Percentiles rank a stretch among this genome's conserved stretches.
Evolutionary conservation across 78 protist genomes (phyloP).

Genomic region (Tieghemostelium lacteum): DNA sequence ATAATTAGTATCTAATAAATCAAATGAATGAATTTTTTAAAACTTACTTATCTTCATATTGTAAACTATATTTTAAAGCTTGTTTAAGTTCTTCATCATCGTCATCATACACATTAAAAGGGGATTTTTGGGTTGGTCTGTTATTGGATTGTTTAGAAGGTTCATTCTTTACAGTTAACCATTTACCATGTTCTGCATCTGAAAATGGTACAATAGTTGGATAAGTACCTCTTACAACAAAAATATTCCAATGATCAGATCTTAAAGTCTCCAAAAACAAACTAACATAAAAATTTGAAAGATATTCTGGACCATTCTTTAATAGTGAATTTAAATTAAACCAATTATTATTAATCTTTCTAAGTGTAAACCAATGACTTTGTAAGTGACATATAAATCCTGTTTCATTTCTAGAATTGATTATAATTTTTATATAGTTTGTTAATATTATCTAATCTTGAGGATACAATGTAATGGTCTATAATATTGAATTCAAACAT

Average conservation of each 20-base stretch:
- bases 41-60: slow-evolving; percentile 12
- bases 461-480: no score
- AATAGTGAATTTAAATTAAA: slow-evolving; percentile 62
- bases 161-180: slow-evolving; percentile 11
- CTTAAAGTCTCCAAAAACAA: slow-evolving; percentile 30
- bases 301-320: slow-evolving; percentile 13
- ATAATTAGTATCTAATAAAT: no score
- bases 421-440: not conserved
- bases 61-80: slow-evolving; percentile 19
- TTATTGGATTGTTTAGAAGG: not conserved
- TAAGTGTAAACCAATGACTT: slow-evolving; percentile 81
- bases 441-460: not conserved
- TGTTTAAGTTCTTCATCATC: slow-evolving; percentile 16
- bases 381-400: slow-evolving; percentile 46
- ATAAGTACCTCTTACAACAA: slow-evolving; percentile 65
- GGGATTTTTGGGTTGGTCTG: not conserved
- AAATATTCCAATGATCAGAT: slow-evolving; percentile 63
- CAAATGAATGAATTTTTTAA: no score
- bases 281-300: slow-evolving; percentile 58
- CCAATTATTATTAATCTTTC: slow-evolving; percentile 53
- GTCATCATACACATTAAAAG: not conserved
- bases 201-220: slow-evolving; percentile 50
- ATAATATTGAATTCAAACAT: not conserved
- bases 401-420: slow-evolving; percentile 13
- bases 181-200: slow-evolving; percentile 15